Evolutionary conservation across 129 eudicot species (phyloP).

Genomic region (Heracleum sosnowskyi): DNA sequence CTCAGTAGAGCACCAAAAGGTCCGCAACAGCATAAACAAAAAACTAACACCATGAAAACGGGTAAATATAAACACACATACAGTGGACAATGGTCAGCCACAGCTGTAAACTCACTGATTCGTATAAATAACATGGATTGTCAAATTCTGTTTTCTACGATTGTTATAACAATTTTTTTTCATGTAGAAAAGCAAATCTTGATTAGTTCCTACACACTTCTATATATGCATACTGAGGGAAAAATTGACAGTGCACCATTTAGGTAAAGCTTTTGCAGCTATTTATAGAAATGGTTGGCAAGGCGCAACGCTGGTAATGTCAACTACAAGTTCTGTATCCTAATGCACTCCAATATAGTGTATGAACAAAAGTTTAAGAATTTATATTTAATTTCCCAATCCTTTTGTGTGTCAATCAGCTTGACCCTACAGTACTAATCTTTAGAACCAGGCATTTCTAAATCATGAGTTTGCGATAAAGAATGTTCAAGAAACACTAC

Average conservation of each 20-base stretch:
- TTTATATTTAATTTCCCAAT: neutral
- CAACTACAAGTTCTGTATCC: neutral
- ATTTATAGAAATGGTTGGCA: neutral
- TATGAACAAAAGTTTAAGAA: neutral
- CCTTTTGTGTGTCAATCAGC: neutral
- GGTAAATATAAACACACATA: neutral
- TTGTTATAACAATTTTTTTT: neutral
- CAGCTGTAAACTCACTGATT: neutral
- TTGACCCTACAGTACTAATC: neutral
- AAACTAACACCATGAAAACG: neutral
- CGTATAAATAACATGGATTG: neutral
- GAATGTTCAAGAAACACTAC: slow-evolving; percentile 5
- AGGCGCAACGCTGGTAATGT: neutral
- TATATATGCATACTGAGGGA: neutral
- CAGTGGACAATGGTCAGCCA: neutral
- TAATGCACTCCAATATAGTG: neutral
- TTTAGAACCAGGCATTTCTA: neutral
- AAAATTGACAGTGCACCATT: neutral
- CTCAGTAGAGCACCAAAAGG: slow-evolving; percentile 10
- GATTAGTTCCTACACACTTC: neutral
- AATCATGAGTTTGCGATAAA: neutral
- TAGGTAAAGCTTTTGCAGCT: neutral
- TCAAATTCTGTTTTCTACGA: neutral
- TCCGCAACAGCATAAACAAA: neutral
- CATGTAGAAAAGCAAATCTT: neutral